Base-by-base conservation (phyloP, 140 eudicot genomes). In the Flaveria floridana region DNA sequence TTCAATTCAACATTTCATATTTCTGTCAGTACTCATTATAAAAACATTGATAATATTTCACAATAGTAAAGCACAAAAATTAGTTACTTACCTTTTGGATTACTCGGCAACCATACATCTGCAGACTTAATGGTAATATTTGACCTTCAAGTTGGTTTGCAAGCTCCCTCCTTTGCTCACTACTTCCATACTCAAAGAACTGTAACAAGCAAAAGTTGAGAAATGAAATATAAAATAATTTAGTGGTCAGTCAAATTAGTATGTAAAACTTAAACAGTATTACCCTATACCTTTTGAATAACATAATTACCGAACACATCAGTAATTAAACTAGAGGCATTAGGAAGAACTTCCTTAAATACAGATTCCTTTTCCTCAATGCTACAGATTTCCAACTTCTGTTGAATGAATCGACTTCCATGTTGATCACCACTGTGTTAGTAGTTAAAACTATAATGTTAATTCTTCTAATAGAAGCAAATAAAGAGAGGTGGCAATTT, bases 51-150 rank as follows among this genome's bases (percentile, higher is more conserved):
- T n/a, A n/a, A n/a, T n/a, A n/a, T n/a, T 37, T 65, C 56, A 20
- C 78, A 9, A 7, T 37, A 65, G 42, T 42, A 61, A 9, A 61
- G 16, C 59, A 52, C 34, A 30, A 63, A 5, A n/a, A 65, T 1
- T 9, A 77, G 56, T 7, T 71, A 53, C 26, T 18, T 76, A 94
- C 99, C 99, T 94, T 94, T 77, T 94, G 99, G 68, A 94, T 86
- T 12, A 94, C 99, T 41, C 99, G 94, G 80, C 99, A 94, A 63
- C 99, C 96, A 59, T 90, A 94, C 97, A 94, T 90, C 77, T 90
- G 97, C 71, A 94, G 78, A 81, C 97, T 88, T 48, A 94, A 81
- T 23, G 91, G 67, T 62, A 90, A 76, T 72, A 94, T 85, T 66
- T 90, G 86, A 50, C 96, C 91, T 64, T 80, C 75, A 50, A 94